A percentile compares a stretch with the other conserved stretches of the same genome.
phyloP scores from a whole-genome alignment of 768 basidiomycete species.

The Lanmaoa rubissima region DNA sequence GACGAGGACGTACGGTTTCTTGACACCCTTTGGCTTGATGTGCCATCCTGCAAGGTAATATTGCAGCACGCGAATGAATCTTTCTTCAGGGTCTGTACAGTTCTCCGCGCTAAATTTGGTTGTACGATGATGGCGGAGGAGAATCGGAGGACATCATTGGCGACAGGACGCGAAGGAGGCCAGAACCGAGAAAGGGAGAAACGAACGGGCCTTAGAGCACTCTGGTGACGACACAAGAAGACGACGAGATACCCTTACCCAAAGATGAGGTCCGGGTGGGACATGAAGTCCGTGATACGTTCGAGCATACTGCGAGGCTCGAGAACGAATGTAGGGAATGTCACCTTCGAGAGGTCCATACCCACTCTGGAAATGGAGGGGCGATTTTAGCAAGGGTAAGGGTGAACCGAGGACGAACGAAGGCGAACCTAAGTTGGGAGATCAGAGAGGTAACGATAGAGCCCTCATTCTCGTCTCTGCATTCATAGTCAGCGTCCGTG shows the following conservation, averaged over 20 bases:
- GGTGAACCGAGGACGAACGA: background rate
- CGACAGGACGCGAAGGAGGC: background rate
- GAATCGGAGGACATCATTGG: background rate
- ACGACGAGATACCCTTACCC: constrained; percentile 53
- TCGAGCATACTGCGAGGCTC: constrained; percentile 98
- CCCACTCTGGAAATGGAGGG: constrained; percentile 60
- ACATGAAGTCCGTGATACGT: constrained; percentile 99
- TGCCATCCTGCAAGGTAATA: constrained; percentile 99
- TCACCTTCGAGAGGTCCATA: constrained; percentile 95
- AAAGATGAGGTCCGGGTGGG: constrained; percentile 96
- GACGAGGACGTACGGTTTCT: constrained; percentile 80
- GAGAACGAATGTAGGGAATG: constrained; percentile 91
- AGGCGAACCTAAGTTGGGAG: constrained; percentile 75
- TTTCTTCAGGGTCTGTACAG: constrained; percentile 80
- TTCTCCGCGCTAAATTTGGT: constrained; percentile 61
- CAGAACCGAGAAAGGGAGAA: background rate
- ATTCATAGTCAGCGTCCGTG: constrained; percentile 35
- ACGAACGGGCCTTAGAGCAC: constrained; percentile 22
- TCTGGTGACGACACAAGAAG: constrained; percentile 13
- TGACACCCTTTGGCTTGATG: constrained; percentile 98
- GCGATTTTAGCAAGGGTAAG: constrained; percentile 9
- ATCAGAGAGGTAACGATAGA: constrained; percentile 86
- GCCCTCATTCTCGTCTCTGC: constrained; percentile 90
- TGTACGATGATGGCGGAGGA: constrained; percentile 1
- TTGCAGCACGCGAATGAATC: constrained; percentile 86